phyloP scores from a whole-genome alignment of 495 filamentous ascomycete genomes.

The Friedmanniomyces endolithicus region DNA sequence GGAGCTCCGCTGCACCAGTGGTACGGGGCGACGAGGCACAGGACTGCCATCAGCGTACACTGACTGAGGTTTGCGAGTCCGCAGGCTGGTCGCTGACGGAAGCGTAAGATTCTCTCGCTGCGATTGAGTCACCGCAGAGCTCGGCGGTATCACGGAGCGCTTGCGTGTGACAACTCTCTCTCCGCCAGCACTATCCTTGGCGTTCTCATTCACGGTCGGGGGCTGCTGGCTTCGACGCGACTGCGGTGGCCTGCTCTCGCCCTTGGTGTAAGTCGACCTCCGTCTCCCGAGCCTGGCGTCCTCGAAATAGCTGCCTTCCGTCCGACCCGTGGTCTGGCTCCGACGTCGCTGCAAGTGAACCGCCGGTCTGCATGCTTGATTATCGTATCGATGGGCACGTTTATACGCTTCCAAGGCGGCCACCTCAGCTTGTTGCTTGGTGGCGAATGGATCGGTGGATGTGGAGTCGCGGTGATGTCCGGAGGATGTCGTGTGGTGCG shows the following conservation, averaged over 20 bases:
- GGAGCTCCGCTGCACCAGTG: not conserved
- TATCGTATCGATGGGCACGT: slow-evolving; percentile 16
- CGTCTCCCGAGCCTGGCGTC: slow-evolving; percentile 15
- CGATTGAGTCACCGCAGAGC: not conserved
- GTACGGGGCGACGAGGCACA: not conserved
- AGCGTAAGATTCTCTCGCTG: not conserved
- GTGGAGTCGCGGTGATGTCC: slow-evolving; percentile 6
- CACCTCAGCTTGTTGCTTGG: slow-evolving; percentile 25
- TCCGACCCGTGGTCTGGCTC: slow-evolving; percentile 5
- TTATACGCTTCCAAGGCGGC: slow-evolving; percentile 28
- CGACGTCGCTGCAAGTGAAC: slow-evolving; percentile 8
- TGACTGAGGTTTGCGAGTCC: slow-evolving; percentile 6
- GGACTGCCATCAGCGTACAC: slow-evolving; percentile 17
- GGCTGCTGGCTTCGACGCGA: slow-evolving; percentile 2
- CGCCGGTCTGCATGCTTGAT: not conserved
- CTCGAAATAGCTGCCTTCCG: slow-evolving; percentile 20
- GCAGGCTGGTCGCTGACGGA: not conserved
- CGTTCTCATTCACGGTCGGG: not conserved
- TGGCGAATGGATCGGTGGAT: slow-evolving; percentile 22
- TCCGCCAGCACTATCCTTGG: not conserved
- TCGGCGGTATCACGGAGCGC: slow-evolving; percentile 13
- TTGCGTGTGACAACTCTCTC: slow-evolving; percentile 11
- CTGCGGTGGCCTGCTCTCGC: not conserved
- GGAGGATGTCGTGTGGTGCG: slow-evolving; percentile 13
- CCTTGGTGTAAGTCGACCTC: slow-evolving; percentile 1